Percentiles rank a stretch among this genome's conserved stretches.
These are phyloP conservation scores for Trapa incisa DNA, from an alignment of 345 rosid genomes.

Conservation along the genomic window DNA sequence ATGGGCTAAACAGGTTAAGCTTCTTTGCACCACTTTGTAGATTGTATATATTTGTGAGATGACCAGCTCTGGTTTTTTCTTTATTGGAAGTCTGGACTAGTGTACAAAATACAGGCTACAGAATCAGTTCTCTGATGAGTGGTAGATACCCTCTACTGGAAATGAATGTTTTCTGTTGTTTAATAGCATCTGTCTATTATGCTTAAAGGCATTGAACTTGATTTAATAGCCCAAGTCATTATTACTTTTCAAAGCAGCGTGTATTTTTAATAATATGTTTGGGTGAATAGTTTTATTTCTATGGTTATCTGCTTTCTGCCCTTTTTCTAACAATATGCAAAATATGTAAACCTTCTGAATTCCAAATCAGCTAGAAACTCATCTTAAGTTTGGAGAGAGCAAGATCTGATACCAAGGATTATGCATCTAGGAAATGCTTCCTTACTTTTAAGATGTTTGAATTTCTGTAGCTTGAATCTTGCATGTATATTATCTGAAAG, in stretches of 20 bases:
- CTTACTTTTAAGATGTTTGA: neutral
- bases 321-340: neutral
- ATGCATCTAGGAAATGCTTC: neutral
- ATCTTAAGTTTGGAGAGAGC: neutral
- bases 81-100: neutral
- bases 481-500: neutral
- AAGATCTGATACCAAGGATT: neutral
- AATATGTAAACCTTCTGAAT: neutral
- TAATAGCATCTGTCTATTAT: neutral
- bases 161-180: neutral
- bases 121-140: neutral
- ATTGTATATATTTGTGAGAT: neutral
- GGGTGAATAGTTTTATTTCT: neutral
- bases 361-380: neutral
- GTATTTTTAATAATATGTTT: neutral
- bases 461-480: neutral
- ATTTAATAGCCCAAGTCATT: neutral
- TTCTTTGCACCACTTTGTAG: neutral
- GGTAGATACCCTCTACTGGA: neutral
- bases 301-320: neutral
- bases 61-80: neutral
- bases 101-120: neutral
- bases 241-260: neutral
- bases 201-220: neutral
- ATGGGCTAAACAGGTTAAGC: conserved; percentile 75